Evolutionary conservation across 306 rosid species (phyloP), one percentile per base, ranked within the genome.

Genomic region (Prunus kanzakura): DNA sequence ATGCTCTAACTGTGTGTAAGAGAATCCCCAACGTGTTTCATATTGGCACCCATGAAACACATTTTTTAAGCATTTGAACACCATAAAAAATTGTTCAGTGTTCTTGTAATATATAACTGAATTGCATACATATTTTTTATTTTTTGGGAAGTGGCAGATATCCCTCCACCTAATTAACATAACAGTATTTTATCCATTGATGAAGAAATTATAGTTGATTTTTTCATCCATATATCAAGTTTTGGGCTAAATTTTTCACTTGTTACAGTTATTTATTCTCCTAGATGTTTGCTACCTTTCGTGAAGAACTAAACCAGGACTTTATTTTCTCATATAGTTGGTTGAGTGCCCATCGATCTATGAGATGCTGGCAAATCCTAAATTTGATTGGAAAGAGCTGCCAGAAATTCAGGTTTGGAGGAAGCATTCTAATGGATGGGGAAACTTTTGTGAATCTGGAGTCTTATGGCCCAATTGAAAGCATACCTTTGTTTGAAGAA

Each of bases 341-440:
- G 90, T 94, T 38, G 98, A 88, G 83, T 94, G 98, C 81, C 98
- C 97, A 75, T 91, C 98, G 55, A 84, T 94, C 81, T 94, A 94
- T 78, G 98, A 94, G 85, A 90, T 94, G 98, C 71, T 94, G 91
- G 79, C 91, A 58, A 94, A 89, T 89, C 95, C 97, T 43, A 81
- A 84, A 57, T 91, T 83, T 88, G 81, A 82, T 8, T 94, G 98
- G 98, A 83, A 86, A 80, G 88, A 72, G 67, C 80, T 70, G 67
- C 98, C 98, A 27, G 84, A 86, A 85, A 90, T 94, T 88, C 85
- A 65, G 51, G 96, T 94, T 75, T 94, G 98, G 98, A 84, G 85
- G 76, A 91, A 89, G 82, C 87, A 71, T 67, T 61, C 84, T 14
- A 75, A 81, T n/a, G 43, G 86, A 86, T 69, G 97, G 82, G 77